Conservation (phyloP, 768 basidiomycete genomes). For the Amanita molliuscula region DNA sequence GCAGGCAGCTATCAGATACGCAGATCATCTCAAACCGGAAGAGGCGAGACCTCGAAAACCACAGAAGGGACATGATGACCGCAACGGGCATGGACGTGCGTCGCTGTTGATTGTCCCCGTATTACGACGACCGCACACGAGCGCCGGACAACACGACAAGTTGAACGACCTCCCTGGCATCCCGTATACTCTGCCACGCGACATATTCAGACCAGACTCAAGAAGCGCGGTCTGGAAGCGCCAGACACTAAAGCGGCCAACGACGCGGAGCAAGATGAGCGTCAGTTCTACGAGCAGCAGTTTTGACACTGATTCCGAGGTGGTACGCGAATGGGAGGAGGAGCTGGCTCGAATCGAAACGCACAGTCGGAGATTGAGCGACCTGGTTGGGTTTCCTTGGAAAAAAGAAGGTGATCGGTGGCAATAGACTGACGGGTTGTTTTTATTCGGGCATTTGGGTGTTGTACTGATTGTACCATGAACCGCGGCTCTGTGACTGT, state of each 20-base stretch:
- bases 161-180: conserved; percentile 13
- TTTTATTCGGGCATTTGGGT: neutral
- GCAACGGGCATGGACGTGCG: conserved; percentile 10
- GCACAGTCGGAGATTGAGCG: conserved; percentile 42
- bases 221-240: conserved; percentile 1
- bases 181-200: conserved; percentile 5
- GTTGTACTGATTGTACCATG: neutral
- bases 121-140: conserved; percentile 57
- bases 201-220: neutral
- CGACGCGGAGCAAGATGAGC: conserved; percentile 23
- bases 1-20: conserved; percentile 51
- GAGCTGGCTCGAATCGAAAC: conserved; percentile 65
- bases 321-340: conserved; percentile 66
- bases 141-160: conserved; percentile 60
- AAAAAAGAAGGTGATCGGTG: conserved; percentile 26
- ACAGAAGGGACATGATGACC: conserved; percentile 22
- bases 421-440: neutral
- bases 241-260: conserved; percentile 10
- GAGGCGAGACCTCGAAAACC: conserved; percentile 35
- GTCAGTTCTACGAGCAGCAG: conserved; percentile 14
- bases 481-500: too few species aligned
- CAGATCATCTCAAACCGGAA: conserved; percentile 18
- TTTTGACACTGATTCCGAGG: conserved; percentile 23
- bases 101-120: conserved; percentile 16
- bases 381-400: conserved; percentile 34